Base-by-base conservation (phyloP, 805 yeast genomes). In the Teunomyces pallodes region DNA sequence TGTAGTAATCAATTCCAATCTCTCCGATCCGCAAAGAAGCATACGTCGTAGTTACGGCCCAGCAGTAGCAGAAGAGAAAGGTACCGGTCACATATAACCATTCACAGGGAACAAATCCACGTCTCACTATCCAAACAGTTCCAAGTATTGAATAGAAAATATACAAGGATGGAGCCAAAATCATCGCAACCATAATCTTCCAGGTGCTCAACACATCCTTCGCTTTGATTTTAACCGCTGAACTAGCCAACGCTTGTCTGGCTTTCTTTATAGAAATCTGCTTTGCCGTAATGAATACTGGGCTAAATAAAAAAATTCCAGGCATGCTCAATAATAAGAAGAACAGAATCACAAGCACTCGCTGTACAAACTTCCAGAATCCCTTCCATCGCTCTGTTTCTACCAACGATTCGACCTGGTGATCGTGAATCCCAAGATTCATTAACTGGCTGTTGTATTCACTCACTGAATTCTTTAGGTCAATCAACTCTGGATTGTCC, bases 141-240 rank as follows among this genome's bases (percentile, higher is more conserved):
- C 71, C 74, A 29, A 69, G 53, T 8, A 67, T 54, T 2, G 75
- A 70, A 56, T 69, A 72, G 41, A 72, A 67, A 3, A 68, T 63
- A 51, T 72, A 72, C 20, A 72, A 60, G 31, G 62, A 57, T 4
- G 77, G 77, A 1, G 77, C 77, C 30, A 70, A 54, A 0, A 65
- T 71, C 43, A 72, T 57, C 0, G 76, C 76, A 30, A 72, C 76
- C 28, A 72, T 52, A 13, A 70, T 70, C 51, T 72, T 72, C 77
- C 77, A 72, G 1, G 76, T 67, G 5, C 72, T 68, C 42, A 72
- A 56, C 20, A 72, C 77, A 56, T 72, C 77, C 13, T 60, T 64
- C 35, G 75, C 77, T 44, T 67, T 64, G 50, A 72, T 62, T 46
- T 72, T 72, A 8, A 72, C 77, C 17, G 63, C 62, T 1, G 74